These are phyloP conservation scores for Cenchrus americanus DNA, from an alignment of 176 grass and related monocot genomes.

Conservation along the genomic window DNA sequence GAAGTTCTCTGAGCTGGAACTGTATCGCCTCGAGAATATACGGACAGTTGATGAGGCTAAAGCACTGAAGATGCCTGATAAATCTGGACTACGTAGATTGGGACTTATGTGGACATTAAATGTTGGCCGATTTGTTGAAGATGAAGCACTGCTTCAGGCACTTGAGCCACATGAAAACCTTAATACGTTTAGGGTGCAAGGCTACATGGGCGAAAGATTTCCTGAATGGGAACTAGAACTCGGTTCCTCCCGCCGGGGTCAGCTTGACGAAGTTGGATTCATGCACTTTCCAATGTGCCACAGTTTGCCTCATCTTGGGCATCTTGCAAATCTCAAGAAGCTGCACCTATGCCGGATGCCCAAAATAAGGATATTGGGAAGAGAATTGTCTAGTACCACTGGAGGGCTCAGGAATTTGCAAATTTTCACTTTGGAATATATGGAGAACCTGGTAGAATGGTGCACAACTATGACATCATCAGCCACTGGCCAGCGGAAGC, in stretches of 20 bases:
- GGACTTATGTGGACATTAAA: slow-evolving; percentile 27
- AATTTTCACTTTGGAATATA: slow-evolving; percentile 25
- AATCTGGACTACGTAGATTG: slow-evolving; percentile 2
- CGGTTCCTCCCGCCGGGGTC: background rate
- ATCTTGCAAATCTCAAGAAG: slow-evolving; percentile 14
- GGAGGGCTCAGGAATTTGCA: background rate
- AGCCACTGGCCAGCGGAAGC: background rate
- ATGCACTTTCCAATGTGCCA: background rate
- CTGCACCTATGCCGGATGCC: slow-evolving; percentile 20
- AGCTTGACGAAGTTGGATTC: background rate
- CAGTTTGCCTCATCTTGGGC: background rate
- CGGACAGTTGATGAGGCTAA: background rate
- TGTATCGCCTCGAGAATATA: slow-evolving; percentile 17
- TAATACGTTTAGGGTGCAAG: background rate
- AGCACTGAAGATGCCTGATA: background rate
- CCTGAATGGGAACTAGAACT: background rate
- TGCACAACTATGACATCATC: background rate
- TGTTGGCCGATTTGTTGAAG: background rate
- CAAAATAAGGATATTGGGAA: background rate
- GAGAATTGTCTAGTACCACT: background rate
- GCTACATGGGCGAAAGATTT: slow-evolving; percentile 29
- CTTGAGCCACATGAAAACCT: slow-evolving; percentile 14
- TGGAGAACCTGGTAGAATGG: slow-evolving; percentile 24
- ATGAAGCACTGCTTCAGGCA: slow-evolving; percentile 11
- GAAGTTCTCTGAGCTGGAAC: slow-evolving; percentile 27